These are phyloP conservation scores for Syncephalastrum racemosum DNA, from an alignment of 371 early-diverging fungal species.

Conservation along the genomic window DNA sequence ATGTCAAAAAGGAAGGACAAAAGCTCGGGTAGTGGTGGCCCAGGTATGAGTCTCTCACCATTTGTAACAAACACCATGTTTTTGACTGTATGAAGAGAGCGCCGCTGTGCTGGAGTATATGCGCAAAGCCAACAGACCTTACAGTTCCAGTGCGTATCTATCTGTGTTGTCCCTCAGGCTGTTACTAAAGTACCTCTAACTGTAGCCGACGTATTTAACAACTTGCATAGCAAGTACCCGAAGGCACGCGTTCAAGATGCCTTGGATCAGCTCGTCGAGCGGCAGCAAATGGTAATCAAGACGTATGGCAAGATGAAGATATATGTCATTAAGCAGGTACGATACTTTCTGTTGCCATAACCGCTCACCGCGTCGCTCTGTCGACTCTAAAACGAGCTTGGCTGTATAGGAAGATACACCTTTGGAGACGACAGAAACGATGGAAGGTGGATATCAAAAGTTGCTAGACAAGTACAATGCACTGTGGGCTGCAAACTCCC, in stretches of 20 bases:
- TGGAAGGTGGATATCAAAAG: background rate
- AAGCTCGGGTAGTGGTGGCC: no score
- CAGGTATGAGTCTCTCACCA: no score
- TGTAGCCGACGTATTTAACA: slow-evolving; percentile 25
- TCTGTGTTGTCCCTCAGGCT: background rate
- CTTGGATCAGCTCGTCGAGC: slow-evolving; percentile 13
- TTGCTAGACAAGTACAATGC: background rate
- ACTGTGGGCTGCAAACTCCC: no score
- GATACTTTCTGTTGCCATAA: no score
- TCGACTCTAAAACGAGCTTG: no score
- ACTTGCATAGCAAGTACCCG: slow-evolving; percentile 18
- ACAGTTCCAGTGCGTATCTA: slow-evolving; percentile 17
- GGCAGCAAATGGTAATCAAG: slow-evolving; percentile 9
- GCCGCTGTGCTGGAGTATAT: slow-evolving; percentile 16
- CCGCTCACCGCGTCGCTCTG: background rate
- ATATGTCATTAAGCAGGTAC: slow-evolving; percentile 19
- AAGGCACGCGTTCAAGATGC: slow-evolving; percentile 14
- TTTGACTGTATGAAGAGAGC: slow-evolving; percentile 6
- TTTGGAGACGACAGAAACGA: background rate
- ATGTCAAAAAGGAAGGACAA: no score
- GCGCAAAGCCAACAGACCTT: slow-evolving; percentile 23
- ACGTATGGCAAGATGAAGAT: slow-evolving; percentile 20
- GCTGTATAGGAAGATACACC: background rate
- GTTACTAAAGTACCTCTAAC: background rate
- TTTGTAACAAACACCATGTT: no score